Conservation (phyloP, 1,284 basidiomycete genomes). For the Cryptococcus hybrid region DNA sequence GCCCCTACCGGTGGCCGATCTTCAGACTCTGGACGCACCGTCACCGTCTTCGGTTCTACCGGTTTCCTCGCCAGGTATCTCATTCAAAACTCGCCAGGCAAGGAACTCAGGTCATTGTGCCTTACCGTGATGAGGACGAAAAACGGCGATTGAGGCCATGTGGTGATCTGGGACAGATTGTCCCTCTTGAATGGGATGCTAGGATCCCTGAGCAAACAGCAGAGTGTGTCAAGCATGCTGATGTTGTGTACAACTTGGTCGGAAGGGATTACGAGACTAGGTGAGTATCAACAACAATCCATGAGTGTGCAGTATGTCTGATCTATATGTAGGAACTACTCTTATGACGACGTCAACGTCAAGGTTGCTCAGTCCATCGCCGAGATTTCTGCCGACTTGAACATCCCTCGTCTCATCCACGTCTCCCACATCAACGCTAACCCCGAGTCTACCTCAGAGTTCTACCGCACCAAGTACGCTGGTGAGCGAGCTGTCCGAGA, state of each 20-base stretch:
- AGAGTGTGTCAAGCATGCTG: conserved; percentile 92
- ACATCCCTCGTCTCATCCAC: conserved; percentile 86
- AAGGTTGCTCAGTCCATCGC: conserved; percentile 70
- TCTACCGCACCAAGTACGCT: conserved; percentile 85
- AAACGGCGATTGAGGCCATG: conserved; percentile 86
- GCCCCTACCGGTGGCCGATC: conserved; percentile 71
- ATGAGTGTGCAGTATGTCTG: not conserved
- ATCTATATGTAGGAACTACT: conserved; percentile 65
- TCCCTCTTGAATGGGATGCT: conserved; percentile 95
- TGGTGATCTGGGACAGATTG: conserved; percentile 96
- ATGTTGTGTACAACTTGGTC: conserved; percentile 93
- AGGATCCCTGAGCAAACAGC: conserved; percentile 84
- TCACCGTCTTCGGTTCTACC: conserved; percentile 95
- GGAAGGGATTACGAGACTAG: conserved; percentile 91
- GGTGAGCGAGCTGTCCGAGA: conserved; percentile 86
- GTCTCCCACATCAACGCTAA: conserved; percentile 95
- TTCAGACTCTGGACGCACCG: conserved; percentile 81
- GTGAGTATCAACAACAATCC: conserved; percentile 50
- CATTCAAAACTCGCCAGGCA: conserved; percentile 90
- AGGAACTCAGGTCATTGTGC: conserved; percentile 92
- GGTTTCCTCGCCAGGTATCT: conserved; percentile 95
- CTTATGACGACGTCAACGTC: conserved; percentile 61
- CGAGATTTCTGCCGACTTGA: conserved; percentile 68
- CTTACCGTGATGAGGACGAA: conserved; percentile 95
- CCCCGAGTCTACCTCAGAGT: conserved; percentile 70